phyloP scores from a whole-genome alignment of 2,329 filamentous ascomycete genomes.

The Cordyceps cicadae region DNA sequence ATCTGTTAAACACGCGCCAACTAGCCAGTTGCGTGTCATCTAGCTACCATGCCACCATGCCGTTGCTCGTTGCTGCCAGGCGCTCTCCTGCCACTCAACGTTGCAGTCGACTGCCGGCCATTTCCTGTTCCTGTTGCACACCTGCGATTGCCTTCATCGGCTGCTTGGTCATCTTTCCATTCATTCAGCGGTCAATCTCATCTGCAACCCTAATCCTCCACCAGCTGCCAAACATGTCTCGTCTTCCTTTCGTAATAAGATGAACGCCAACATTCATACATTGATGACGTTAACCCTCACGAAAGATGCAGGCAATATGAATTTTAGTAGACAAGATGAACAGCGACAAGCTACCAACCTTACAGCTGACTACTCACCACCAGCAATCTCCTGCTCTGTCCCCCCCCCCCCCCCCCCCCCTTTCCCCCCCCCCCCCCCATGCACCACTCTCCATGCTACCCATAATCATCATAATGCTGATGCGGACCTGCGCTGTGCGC shows the following conservation, averaged over 20 bases:
- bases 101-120: background rate
- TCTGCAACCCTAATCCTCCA: background rate
- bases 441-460: conserved; percentile 10
- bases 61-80: background rate
- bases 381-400: background rate
- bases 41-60: background rate
- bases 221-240: background rate
- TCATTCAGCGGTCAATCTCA: background rate
- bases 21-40: background rate
- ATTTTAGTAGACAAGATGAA: background rate
- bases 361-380: conserved; percentile 1
- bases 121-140: background rate
- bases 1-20: background rate
- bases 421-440: background rate
- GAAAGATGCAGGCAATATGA: background rate
- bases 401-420: too few species aligned
- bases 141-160: background rate
- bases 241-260: background rate
- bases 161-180: background rate
- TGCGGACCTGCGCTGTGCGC: conserved; percentile 8
- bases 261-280: too few species aligned
- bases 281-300: background rate
- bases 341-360: background rate
- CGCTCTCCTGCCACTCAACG: background rate
- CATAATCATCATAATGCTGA: conserved; percentile 4